Evolutionary conservation across 495 filamentous ascomycete species (phyloP).

Genomic region (Xylaria sp.): DNA sequence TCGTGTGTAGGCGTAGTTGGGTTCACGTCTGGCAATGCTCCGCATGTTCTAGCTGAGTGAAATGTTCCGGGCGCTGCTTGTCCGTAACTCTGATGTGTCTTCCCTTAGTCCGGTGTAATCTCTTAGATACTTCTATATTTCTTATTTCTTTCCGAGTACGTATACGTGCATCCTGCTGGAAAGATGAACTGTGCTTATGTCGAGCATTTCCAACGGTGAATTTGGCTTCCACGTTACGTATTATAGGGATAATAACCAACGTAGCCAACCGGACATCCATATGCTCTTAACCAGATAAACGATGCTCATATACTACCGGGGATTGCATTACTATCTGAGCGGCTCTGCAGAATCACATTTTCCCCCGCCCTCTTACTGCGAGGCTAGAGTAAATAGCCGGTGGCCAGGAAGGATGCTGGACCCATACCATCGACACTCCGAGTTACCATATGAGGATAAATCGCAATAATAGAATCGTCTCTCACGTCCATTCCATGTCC

Average conservation of each 20-base stretch:
- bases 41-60: not conserved
- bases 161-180: not conserved
- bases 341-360: not conserved
- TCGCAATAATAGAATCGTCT: not conserved
- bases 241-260: too few species aligned
- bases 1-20: not conserved
- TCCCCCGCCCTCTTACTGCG: not conserved
- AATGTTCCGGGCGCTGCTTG: not conserved
- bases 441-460: slow-evolving; percentile 35
- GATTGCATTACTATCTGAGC: not conserved
- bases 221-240: not conserved
- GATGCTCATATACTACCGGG: not conserved
- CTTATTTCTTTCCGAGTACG: not conserved
- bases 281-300: not conserved
- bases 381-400: slow-evolving; percentile 38
- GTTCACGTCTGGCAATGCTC: not conserved
- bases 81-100: not conserved
- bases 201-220: not conserved
- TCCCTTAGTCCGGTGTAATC: slow-evolving; percentile 3
- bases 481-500: not conserved
- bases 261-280: not conserved
- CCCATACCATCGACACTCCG: slow-evolving; percentile 30
- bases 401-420: slow-evolving; percentile 15
- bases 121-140: not conserved
- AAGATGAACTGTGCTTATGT: not conserved